A percentile compares a stretch with the other conserved stretches of the same genome.
phyloP scores from a whole-genome alignment of 345 rosid genomes.

The Lepidium didymum region DNA sequence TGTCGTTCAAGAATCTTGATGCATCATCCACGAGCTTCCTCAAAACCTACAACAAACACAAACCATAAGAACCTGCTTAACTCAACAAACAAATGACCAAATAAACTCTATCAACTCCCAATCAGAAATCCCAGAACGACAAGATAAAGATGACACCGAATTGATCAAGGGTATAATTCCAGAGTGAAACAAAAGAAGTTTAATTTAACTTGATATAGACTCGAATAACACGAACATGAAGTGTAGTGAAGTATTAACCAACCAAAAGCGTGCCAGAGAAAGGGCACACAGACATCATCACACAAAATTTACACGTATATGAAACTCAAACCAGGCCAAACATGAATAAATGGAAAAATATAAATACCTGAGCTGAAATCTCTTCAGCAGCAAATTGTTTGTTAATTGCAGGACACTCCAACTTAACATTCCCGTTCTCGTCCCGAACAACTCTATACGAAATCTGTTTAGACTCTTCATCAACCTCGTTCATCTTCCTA shows the following conservation, averaged over 20 bases:
- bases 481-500: constrained; percentile 94
- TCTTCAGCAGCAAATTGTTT: constrained; percentile 97
- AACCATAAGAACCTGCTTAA: background rate
- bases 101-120: background rate
- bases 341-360: background rate
- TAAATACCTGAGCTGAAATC: constrained; percentile 90
- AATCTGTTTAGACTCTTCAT: constrained; percentile 93
- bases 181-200: background rate
- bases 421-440: constrained; percentile 89
- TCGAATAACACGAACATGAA: background rate
- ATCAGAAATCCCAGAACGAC: background rate
- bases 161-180: background rate
- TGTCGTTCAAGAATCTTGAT: constrained; percentile 58
- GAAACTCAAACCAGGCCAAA: background rate
- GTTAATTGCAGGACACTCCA: constrained; percentile 87
- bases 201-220: no score
- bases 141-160: background rate
- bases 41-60: constrained; percentile 50
- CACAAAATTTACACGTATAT: background rate
- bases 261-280: background rate
- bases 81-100: background rate
- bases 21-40: constrained; percentile 99
- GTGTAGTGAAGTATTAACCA: background rate
- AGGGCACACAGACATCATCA: background rate
- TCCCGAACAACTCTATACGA: constrained; percentile 79